Conservation (phyloP, 768 basidiomycete genomes). For the Cystofilobasidium capitatum region DNA sequence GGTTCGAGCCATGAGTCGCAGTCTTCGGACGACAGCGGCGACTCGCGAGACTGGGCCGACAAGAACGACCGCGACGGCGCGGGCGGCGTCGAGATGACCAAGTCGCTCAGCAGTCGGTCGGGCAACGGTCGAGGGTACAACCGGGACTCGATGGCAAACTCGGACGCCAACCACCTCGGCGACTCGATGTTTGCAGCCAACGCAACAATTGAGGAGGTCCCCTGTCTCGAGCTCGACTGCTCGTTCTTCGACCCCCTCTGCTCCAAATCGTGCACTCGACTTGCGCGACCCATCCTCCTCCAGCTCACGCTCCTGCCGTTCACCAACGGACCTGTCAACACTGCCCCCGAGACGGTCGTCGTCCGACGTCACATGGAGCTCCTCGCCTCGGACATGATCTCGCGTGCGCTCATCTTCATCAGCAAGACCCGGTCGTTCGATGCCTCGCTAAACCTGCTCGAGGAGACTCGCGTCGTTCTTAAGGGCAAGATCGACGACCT, state of each 20-base stretch:
- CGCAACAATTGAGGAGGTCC: slow-evolving; percentile 93
- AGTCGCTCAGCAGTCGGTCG: slow-evolving; percentile 1
- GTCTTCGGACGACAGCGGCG: neutral
- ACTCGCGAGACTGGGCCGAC: no score
- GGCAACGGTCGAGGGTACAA: neutral
- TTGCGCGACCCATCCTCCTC: slow-evolving; percentile 87
- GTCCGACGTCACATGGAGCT: slow-evolving; percentile 93
- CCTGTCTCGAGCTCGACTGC: slow-evolving; percentile 90
- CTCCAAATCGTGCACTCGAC: slow-evolving; percentile 69
- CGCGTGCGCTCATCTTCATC: slow-evolving; percentile 81
- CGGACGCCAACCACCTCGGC: slow-evolving; percentile 12
- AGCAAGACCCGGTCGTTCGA: slow-evolving; percentile 33
- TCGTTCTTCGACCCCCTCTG: slow-evolving; percentile 87
- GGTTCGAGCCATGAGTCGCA: neutral
- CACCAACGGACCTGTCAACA: slow-evolving; percentile 31
- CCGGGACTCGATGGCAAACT: neutral
- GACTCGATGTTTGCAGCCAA: slow-evolving; percentile 64
- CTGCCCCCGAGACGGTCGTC: slow-evolving; percentile 69
- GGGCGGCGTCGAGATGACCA: neutral
- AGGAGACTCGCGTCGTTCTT: slow-evolving; percentile 56
- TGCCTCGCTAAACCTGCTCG: slow-evolving; percentile 48
- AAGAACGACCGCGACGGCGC: neutral
- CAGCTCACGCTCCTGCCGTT: slow-evolving; percentile 79
- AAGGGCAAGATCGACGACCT: slow-evolving; percentile 53
- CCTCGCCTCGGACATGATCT: slow-evolving; percentile 93